phyloP scores from a whole-genome alignment of 805 yeast species.

The Starmera amethionina region DNA sequence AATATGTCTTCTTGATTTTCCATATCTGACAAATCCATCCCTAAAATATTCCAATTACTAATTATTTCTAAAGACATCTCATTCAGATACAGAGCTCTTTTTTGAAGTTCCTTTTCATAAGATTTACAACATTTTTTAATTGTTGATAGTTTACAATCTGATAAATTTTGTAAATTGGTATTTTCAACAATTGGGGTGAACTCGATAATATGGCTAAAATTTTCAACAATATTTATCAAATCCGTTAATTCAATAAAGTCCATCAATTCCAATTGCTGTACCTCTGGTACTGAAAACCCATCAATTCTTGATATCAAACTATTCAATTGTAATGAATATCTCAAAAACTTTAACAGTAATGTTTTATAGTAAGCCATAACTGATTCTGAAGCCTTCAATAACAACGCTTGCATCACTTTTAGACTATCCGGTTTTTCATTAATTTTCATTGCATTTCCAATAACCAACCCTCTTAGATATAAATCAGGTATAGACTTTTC shows the following conservation, averaged over 20 bases:
- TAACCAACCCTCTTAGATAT: constrained; percentile 27
- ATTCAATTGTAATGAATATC: constrained; percentile 12
- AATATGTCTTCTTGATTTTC: neutral
- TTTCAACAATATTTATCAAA: neutral
- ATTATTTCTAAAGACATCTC: constrained; percentile 5
- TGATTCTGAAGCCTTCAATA: constrained; percentile 21
- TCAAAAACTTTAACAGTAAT: constrained; percentile 16
- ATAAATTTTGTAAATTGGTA: constrained; percentile 14
- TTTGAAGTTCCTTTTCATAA: constrained; percentile 6
- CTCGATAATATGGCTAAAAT: too few relatives aligned
- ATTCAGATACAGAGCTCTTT: constrained; percentile 4
- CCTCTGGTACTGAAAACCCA: neutral
- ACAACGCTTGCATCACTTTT: constrained; percentile 3
- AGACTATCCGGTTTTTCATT: constrained; percentile 12
- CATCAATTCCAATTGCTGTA: neutral
- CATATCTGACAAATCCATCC: neutral
- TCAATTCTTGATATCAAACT: constrained; percentile 5
- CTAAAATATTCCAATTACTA: constrained; percentile 4
- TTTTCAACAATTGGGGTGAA: constrained; percentile 9
- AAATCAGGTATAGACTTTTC: constrained; percentile 30
- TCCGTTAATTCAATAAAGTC: constrained; percentile 4
- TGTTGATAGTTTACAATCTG: constrained; percentile 7
- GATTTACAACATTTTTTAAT: constrained; percentile 6
- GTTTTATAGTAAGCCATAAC: constrained; percentile 23
- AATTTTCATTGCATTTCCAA: constrained; percentile 3